These are phyloP conservation scores for Volvariella volvacea DNA, from an alignment of 1,284 basidiomycete genomes.

Conservation along the genomic window DNA sequence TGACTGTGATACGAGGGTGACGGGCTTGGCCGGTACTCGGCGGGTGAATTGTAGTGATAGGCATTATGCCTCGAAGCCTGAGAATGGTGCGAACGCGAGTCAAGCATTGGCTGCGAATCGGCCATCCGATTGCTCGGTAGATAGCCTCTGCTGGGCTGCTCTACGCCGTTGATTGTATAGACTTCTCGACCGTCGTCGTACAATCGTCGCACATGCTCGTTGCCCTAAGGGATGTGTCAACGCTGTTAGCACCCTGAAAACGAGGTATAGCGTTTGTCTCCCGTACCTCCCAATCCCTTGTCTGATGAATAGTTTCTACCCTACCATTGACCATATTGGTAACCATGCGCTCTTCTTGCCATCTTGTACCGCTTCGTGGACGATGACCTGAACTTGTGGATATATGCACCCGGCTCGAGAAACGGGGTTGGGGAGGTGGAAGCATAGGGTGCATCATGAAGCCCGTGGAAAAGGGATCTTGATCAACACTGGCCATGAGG, in stretches of 20 bases:
- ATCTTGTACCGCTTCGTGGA: no score
- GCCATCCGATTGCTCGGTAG: no score
- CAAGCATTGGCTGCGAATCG: no score
- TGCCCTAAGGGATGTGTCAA: constrained; percentile 42
- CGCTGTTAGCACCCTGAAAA: constrained; percentile 5
- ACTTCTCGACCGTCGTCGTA: constrained; percentile 60
- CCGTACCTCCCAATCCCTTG: constrained; percentile 49
- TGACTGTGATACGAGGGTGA: no score
- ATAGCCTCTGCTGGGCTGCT: constrained; percentile 32
- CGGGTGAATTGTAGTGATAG: no score
- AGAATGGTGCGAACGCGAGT: no score
- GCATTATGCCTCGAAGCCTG: no score
- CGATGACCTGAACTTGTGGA: no score
- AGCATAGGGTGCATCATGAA: constrained; percentile 9
- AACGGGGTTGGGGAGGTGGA: no score
- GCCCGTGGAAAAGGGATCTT: constrained; percentile 19
- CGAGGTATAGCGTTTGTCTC: constrained; percentile 4
- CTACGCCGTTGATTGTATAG: constrained; percentile 62
- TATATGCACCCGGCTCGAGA: no score
- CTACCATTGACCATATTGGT: constrained; percentile 47
- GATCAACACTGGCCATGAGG: constrained; percentile 23
- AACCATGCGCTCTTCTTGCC: neutral
- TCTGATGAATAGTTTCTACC: constrained; percentile 51
- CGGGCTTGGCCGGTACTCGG: no score
- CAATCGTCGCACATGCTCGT: constrained; percentile 59